These are phyloP conservation scores for Salvia rosmarinus DNA, from an alignment of 257 asterid genomes.

Conservation along the genomic window DNA sequence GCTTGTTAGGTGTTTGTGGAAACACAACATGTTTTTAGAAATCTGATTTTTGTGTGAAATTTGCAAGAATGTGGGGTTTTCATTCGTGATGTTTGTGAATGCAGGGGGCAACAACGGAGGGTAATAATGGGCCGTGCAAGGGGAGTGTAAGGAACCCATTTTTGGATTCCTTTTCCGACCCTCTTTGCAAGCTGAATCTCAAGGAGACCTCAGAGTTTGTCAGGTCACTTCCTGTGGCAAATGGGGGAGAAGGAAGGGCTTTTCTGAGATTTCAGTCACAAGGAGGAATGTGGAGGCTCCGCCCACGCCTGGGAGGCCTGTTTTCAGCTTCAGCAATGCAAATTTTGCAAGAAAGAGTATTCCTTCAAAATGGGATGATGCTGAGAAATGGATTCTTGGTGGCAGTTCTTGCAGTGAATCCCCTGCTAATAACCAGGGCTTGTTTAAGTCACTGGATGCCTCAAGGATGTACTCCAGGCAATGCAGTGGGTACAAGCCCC, in stretches of 20 bases:
- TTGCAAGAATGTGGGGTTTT: not conserved
- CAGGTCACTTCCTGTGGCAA: constrained; percentile 61
- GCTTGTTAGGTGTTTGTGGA: constrained; percentile 9
- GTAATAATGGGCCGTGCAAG: constrained; percentile 39
- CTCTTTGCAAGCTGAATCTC: constrained; percentile 81
- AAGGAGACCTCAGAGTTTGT: constrained; percentile 87
- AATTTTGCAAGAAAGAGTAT: constrained; percentile 61
- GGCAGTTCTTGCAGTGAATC: constrained; percentile 69
- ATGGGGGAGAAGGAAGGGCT: constrained; percentile 37
- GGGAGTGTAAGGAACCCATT: constrained; percentile 57
- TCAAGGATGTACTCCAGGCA: constrained; percentile 55
- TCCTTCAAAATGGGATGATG: constrained; percentile 99
- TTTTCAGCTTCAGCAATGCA: constrained; percentile 85
- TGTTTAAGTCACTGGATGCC: constrained; percentile 42
- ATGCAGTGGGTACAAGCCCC: constrained; percentile 60
- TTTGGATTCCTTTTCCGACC: constrained; percentile 62
- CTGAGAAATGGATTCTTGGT: constrained; percentile 91
- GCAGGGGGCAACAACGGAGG: constrained; percentile 60
- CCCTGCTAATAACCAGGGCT: constrained; percentile 48
- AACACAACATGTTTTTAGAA: constrained; percentile 3
- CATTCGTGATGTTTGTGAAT: constrained; percentile 31
- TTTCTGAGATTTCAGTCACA: constrained; percentile 49
- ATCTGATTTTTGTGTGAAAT: too few relatives aligned
- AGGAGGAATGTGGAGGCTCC: constrained; percentile 81
- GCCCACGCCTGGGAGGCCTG: constrained; percentile 93